Evolutionary conservation across 345 rosid species (phyloP), one percentile per base, ranked within the genome.

Genomic region (Euphorbia peplus): DNA sequence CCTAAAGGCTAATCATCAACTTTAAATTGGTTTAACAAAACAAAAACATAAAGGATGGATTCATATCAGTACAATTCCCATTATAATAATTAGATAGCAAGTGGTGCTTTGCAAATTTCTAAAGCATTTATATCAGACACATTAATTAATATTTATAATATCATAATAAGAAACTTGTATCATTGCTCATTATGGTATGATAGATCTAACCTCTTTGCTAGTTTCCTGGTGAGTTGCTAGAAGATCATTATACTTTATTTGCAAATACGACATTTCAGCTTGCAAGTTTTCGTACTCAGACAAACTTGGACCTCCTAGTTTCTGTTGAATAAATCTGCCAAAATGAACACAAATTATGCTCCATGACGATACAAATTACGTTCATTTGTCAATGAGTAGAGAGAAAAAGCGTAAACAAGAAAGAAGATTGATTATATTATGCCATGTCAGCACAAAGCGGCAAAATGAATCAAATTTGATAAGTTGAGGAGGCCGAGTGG

Each of bases 231-330:
- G 91, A 51, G 80, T 74, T 30, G 82, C 85, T 72, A 84, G 72
- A 60, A 91, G 92, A 67, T 91, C 93, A 73, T 76, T 84, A 64
- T 91, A 85, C 81, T 86, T 88, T 21, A 69, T 76, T 70, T 75
- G 91, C 81, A 91, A 71, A 74, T 89, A 93, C 8, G 93, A 76
- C 71, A 83, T 71, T 71, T 91, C 96, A 29, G 91, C 84, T 78
- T 91, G 96, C 70, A 91, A 84, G 85, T 87, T 93, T 79, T 91
- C 90, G 60, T 84, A 88, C 50, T 93, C 95, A 8, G 90, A 79
- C 41, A 81, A 70, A 41, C 84, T 83, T 35, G 91, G 96, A 74
- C 91, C 95, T 9, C 96, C 95, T 79, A 91, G 76, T 75, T 91
- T 89, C 35, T 93, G 87, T 73, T 93, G 98, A 70, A 91, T 69